Conservation (phyloP, 148 eudicot genomes). For the Rheum nobile region DNA sequence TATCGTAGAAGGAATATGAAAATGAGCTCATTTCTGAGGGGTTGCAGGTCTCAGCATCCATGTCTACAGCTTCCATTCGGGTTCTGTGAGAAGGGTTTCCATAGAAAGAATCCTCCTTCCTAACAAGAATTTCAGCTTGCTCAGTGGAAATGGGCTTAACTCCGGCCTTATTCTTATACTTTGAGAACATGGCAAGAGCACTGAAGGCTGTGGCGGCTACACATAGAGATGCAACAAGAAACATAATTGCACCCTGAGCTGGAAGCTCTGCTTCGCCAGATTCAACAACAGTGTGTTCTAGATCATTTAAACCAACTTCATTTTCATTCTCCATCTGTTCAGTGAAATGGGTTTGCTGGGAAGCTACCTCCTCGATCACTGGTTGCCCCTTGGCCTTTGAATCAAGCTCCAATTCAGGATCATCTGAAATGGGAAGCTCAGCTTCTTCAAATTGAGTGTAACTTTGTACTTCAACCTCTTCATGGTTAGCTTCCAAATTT, state of each 20-base stretch:
- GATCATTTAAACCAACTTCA: background rate
- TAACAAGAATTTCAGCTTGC: background rate
- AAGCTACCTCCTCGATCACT: background rate
- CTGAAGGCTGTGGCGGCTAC: background rate
- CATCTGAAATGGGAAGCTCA: background rate
- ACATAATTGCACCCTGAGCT: background rate
- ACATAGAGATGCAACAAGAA: slow-evolving; percentile 7
- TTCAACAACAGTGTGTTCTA: background rate
- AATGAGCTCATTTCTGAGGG: slow-evolving; percentile 58
- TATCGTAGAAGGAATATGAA: slow-evolving; percentile 32
- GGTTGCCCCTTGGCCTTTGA: background rate
- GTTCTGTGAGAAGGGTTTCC: background rate
- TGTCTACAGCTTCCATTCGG: slow-evolving; percentile 24
- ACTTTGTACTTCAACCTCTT: slow-evolving; percentile 1
- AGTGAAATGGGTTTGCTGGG: background rate
- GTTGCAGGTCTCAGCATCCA: slow-evolving; percentile 38
- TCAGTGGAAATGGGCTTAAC: background rate
- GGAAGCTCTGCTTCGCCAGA: background rate
- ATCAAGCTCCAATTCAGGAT: background rate
- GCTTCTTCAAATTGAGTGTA: background rate
- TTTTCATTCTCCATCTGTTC: background rate
- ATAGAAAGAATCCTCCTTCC: background rate
- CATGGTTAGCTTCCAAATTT: background rate
- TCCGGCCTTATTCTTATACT: background rate
- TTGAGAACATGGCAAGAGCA: background rate